A percentile compares a stretch with the other conserved stretches of the same genome.
Conservation (phyloP, 306 rosid species). For the Castanea crenata region DNA sequence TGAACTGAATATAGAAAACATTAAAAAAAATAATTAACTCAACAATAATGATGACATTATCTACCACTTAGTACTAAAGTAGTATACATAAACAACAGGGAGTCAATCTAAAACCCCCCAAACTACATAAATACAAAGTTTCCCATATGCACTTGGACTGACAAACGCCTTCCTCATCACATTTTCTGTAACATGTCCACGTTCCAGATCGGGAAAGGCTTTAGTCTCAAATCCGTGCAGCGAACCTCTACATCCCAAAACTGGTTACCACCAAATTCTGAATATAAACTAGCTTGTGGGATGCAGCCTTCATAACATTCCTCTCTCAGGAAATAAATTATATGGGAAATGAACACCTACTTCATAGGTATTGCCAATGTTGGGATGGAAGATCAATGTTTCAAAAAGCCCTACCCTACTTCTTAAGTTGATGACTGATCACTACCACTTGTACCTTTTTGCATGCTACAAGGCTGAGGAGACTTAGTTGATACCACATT, state of each 20-base stretch:
- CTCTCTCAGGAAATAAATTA: slow-evolving; percentile 5
- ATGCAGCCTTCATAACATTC: slow-evolving; percentile 4
- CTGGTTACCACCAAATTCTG: slow-evolving; percentile 3
- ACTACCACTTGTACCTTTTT: slow-evolving; percentile 23
- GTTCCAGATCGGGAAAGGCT: slow-evolving; percentile 8
- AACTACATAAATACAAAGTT: slow-evolving; percentile 16
- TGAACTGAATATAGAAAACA: neutral
- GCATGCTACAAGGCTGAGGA: slow-evolving; percentile 25
- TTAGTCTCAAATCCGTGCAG: slow-evolving; percentile 16
- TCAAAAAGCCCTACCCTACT: slow-evolving; percentile 1
- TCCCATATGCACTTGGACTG: slow-evolving; percentile 18
- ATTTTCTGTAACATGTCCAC: slow-evolving; percentile 7
- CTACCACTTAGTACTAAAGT: slow-evolving; percentile 19
- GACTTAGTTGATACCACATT: slow-evolving; percentile 41
- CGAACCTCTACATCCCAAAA: slow-evolving; percentile 10
- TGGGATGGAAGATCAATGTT: slow-evolving; percentile 12
- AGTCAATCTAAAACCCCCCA: slow-evolving; percentile 35
- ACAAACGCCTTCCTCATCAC: slow-evolving; percentile 12
- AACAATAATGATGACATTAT: slow-evolving; percentile 17
- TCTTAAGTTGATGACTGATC: slow-evolving; percentile 32
- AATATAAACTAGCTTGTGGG: neutral
- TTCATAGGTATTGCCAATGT: slow-evolving; percentile 14
- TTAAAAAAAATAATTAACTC: neutral
- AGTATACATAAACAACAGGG: slow-evolving; percentile 17
- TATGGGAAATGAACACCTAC: slow-evolving; percentile 4